Base-by-base conservation (phyloP, 192 early-diverging fungal genomes). In the Podila horticola region DNA sequence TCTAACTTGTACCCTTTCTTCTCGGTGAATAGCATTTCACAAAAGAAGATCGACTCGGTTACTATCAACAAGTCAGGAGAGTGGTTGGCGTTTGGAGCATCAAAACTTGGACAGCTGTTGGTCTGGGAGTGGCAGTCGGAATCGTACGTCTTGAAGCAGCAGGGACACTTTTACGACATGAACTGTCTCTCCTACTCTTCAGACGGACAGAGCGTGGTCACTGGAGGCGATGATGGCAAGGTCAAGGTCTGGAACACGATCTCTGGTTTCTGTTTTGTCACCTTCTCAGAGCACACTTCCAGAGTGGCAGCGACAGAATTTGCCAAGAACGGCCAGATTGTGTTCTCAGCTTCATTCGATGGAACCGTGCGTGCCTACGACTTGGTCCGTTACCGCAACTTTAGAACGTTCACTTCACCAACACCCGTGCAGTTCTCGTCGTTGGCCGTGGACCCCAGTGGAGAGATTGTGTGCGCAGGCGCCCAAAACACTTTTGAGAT, bases 71-170 rank as follows among this genome's bases (percentile, higher is more conserved):
- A 90, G 9, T 88, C 94, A 0, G 97, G 97, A 59, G 98, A 99
- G 83, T 99, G 98, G 98, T 85, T 99, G 33, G 97, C 96, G 2
- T 96, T 99, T 84, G 98, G 97, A 29, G 95, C 92, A 45, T 89
- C 95, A 28, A 89, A 88, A 72, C 89, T 98, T 13, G 97, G 97
- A 8, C 98, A 99, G 86, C 91, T 99, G 52, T 84, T 99, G 41
- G 97, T 99, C 17, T 99, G 98, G 98, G 98, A 99, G 83, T 99
- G 98, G 98, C 95, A 98, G 85, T 98, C 96, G 58, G 98, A 99
- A 77, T 94, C 97, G 1, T 99, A 99, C 74, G 94, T 99, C 49
- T 87, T 99, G 57, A 99, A 99, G 83, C 98, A 99, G 84, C 98
- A 99, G 84, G 98, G 97, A 11, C 98, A 99, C 69, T 94, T 91